Conservation (phyloP, 352 stramenopile species). For the Peronospora farinosa region DNA sequence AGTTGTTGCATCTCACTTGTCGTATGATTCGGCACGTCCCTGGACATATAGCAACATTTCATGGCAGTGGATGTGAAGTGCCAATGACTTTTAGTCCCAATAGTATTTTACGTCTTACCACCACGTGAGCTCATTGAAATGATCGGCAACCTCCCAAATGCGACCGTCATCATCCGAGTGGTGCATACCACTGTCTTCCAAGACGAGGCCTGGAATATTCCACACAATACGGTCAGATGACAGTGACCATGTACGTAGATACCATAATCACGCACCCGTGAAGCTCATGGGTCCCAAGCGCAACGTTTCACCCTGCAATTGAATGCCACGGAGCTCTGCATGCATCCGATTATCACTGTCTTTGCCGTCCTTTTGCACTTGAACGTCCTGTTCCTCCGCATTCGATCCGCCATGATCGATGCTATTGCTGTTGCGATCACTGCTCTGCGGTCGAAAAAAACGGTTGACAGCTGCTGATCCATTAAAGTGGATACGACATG, state of each 20-base stretch:
- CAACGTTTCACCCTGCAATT: slow-evolving; percentile 50
- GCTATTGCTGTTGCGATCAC: slow-evolving; percentile 23
- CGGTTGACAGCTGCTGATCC: slow-evolving; percentile 59
- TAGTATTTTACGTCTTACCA: slow-evolving; percentile 34
- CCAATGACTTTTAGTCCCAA: background rate
- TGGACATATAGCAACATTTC: slow-evolving; percentile 11
- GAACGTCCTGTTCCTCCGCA: slow-evolving; percentile 24
- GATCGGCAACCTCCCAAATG: slow-evolving; percentile 71
- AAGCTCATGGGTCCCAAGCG: slow-evolving; percentile 36
- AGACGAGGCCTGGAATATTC: slow-evolving; percentile 38
- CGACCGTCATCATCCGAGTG: slow-evolving; percentile 54
- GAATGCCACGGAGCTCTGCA: slow-evolving; percentile 64
- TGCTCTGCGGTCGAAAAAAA: slow-evolving; percentile 54
- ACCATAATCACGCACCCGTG: slow-evolving; percentile 29
- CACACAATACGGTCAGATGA: background rate
- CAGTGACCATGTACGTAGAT: background rate
- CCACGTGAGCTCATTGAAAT: slow-evolving; percentile 65
- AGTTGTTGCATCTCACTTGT: slow-evolving; percentile 48
- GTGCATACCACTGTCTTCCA: slow-evolving; percentile 55
- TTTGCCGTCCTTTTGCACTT: slow-evolving; percentile 8
- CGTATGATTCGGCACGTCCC: slow-evolving; percentile 51
- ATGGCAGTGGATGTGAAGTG: background rate
- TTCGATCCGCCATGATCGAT: slow-evolving; percentile 12
- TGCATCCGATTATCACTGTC: slow-evolving; percentile 15
- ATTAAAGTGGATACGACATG: slow-evolving; percentile 67